Evolutionary conservation across 495 filamentous ascomycete genomes (phyloP), one percentile per base, ranked within the genome.

Genomic region (Neurospora tetraspora): DNA sequence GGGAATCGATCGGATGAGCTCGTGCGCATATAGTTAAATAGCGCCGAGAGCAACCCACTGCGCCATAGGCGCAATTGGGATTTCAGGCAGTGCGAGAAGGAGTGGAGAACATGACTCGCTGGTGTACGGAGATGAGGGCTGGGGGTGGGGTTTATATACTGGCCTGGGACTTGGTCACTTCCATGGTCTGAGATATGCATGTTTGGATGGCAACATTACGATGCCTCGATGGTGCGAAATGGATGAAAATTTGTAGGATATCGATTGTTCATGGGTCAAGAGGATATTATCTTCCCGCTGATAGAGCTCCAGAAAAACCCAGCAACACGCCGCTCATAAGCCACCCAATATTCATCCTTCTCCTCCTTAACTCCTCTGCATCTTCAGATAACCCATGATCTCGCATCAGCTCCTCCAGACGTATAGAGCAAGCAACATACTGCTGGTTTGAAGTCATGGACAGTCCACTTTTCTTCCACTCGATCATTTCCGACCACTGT

Each of bases 361-460:
- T 20, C 39, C 16, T 45, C 39, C 69, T 74, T 42, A 80, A 39
- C 70, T 74, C 74, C 2, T 77, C 79, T 3, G 76, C 78, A 40
- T 79, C 79, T 38, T 69, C 71, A 0, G n/a, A 9, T 18, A 65
- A 53, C 10, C 78, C 79, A n/a, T 74, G 42, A 31, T 75, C 43
- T 20, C 75, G 42, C 78, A 79, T 78, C 65, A 79, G 5, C 12
- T 69, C 71, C 75, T 80, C 79, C 4, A 80, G 43, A 16, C 78
- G 76, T 23, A 80, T 75, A 8, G 75, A 76, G 76, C 79, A 80
- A 1, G 78, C 65, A 3, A 76, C 72, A 43, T 76, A 80, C 71
- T 80, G 76, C 75, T 78, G 78, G 11, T 78, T 73, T 1, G 68
- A 70, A 14, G 74, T 71, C 47, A 80, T 23, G 2, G 65, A 68